Percentiles rank a stretch among this genome's conserved stretches.
Conservation (phyloP, 208 protist genomes). For the Tritrichomonas musculus region DNA sequence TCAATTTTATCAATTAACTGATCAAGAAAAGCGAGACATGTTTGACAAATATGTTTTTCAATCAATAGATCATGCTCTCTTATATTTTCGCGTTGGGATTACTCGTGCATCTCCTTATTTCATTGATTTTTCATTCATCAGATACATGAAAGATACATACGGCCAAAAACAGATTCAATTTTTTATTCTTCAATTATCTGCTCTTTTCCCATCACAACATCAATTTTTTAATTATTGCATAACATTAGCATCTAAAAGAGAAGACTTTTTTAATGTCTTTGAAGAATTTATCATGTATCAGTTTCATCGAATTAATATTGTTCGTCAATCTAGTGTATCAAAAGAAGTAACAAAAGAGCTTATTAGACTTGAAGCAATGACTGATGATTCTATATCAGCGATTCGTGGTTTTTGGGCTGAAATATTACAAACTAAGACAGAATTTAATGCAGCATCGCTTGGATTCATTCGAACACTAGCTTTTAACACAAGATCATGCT, state of each 20-base stretch:
- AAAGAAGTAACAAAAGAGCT: background rate
- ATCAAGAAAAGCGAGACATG: no score
- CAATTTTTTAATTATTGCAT: background rate
- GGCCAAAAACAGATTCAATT: background rate
- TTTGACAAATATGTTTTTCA: no score
- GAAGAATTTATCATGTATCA: background rate
- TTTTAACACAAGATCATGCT: background rate
- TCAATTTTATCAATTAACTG: no score
- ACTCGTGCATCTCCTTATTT: background rate
- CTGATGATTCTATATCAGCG: background rate
- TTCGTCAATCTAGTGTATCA: background rate
- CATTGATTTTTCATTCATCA: background rate
- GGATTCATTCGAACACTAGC: background rate
- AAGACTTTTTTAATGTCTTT: no score
- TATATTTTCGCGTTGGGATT: no score
- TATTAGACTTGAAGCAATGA: background rate
- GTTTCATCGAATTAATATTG: background rate
- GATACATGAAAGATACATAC: background rate
- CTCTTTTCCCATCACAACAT: background rate
- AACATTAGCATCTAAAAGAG: no score
- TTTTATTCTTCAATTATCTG: background rate
- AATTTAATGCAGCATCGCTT: background rate
- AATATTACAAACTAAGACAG: background rate
- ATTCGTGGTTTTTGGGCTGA: background rate
- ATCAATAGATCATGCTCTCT: no score